Percentiles rank a stretch among this genome's conserved stretches.
Conservation (phyloP, 768 basidiomycete species). For the Sarcomyxa edulis region DNA sequence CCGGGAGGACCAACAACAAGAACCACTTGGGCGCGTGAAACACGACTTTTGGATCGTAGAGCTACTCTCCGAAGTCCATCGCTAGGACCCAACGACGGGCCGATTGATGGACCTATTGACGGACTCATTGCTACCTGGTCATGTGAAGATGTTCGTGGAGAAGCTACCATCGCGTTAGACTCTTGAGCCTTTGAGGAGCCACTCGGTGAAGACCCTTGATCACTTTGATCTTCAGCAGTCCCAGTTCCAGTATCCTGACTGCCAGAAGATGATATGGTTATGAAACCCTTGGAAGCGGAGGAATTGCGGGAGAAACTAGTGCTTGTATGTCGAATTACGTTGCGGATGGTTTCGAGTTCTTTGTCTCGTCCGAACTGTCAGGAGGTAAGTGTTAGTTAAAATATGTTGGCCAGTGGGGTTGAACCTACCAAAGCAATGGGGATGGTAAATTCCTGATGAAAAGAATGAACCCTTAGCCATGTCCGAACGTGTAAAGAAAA, state of each 20-base stretch:
- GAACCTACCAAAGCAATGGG: conserved; percentile 54
- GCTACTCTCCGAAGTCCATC: conserved; percentile 41
- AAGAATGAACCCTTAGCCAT: conserved; percentile 1
- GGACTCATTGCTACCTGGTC: conserved; percentile 14
- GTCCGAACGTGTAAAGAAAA: background rate
- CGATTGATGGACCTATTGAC: conserved; percentile 23
- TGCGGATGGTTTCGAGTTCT: conserved; percentile 63
- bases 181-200: too few relatives aligned
- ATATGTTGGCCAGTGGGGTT: background rate
- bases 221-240: conserved; percentile 32
- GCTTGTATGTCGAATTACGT: conserved; percentile 52
- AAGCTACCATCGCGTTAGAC: too few relatives aligned
- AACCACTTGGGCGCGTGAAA: conserved; percentile 51
- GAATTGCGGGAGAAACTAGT: conserved; percentile 57
- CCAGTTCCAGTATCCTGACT: conserved; percentile 24
- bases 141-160: conserved; percentile 16
- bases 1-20: conserved; percentile 62
- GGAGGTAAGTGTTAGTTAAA: conserved; percentile 4
- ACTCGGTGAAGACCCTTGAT: conserved; percentile 40
- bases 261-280: conserved; percentile 27
- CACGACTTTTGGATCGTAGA: conserved; percentile 34
- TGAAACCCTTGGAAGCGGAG: conserved; percentile 35
- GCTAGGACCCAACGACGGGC: conserved; percentile 28
- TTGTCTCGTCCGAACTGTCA: conserved; percentile 64
- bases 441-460: conserved; percentile 74